Base-by-base conservation (phyloP, 2,329 filamentous ascomycete genomes). In the Harringtonia aguacate region DNA sequence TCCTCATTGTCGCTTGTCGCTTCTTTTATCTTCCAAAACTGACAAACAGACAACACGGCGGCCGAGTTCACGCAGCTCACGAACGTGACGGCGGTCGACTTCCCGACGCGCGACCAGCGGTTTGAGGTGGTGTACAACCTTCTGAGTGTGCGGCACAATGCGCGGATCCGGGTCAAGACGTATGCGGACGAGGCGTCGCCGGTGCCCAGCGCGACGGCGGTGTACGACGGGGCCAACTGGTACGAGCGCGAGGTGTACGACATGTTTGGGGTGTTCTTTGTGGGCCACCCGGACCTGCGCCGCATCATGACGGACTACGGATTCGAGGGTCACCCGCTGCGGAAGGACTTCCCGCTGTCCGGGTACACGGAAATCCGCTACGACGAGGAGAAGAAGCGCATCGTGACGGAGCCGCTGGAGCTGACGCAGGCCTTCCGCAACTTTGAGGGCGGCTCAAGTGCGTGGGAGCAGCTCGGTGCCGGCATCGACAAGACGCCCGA, bases 231-330 rank as follows among this genome's bases (percentile, higher is more conserved):
- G 48, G 94, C 92, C 57, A 92, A 97, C 67, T 98, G 92, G 92
- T 97, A 94, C 63, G 92, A 98, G 73, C 79, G 92, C 54, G 92
- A 98, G 68, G 88, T 94, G 21, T 97, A 97, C 68, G 92, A 98
- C 65, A 67, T 98, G 58, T 98, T 94, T 60, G 92, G 92, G 51
- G 88, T 98, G 53, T 95, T 97, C 74, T 98, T 98, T 67, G 75
- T 83, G 44, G 87, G 84, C 50, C 92, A 98, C 70, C 92, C 92
- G 33, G 94, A 98, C 69, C 73, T 98, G 56, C 81, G 92, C 63
- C 80, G 92, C 55, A 97, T 98, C 69, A 94, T 98, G 90, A 98
- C 92, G 53, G 92, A 98, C 64, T 98, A 98, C 64, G 92, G 92
- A 43, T 98, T 98, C 60, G 94, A 98, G 64, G 92, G 92, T 43